These are phyloP conservation scores for Sporothrix globosa DNA, from an alignment of 2,329 filamentous ascomycete genomes.

Conservation along the genomic window DNA sequence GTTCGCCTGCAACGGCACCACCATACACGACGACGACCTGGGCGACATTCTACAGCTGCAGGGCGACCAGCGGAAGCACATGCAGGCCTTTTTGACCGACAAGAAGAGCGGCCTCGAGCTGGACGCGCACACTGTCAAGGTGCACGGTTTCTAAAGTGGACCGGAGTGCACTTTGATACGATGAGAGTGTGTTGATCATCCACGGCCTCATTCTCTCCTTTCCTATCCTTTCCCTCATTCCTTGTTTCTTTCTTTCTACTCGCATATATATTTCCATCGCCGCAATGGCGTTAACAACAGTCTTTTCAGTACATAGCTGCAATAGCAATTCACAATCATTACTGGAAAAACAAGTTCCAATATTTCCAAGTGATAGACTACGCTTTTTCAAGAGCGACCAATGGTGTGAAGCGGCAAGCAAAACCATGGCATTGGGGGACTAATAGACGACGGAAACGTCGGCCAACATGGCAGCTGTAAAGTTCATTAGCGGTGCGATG, in stretches of 20 bases:
- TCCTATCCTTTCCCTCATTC: neutral
- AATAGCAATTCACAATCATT: slow-evolving; percentile 3
- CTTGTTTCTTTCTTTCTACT: neutral
- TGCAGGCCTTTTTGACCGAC: slow-evolving; percentile 94
- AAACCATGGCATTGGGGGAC: neutral
- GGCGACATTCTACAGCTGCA: slow-evolving; percentile 89
- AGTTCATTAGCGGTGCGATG: neutral
- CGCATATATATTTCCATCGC: neutral
- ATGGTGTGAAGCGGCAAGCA: too few relatives aligned
- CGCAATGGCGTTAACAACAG: slow-evolving; percentile 9
- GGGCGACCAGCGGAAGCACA: slow-evolving; percentile 98
- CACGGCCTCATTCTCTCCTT: neutral
- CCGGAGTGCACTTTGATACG: neutral
- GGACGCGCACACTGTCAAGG: slow-evolving; percentile 95
- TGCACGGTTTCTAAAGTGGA: slow-evolving; percentile 66
- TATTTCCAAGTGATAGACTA: neutral
- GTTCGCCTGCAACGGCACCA: slow-evolving; percentile 91
- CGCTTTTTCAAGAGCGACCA: too few relatives aligned
- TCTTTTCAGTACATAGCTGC: neutral
- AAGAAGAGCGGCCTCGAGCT: slow-evolving; percentile 93
- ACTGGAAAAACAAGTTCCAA: neutral
- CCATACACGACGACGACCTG: slow-evolving; percentile 94
- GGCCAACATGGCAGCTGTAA: neutral
- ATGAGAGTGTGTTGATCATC: neutral
- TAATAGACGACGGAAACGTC: too few relatives aligned